Conservation (phyloP, 768 basidiomycete genomes). For the Artomyces pyxidatus region DNA sequence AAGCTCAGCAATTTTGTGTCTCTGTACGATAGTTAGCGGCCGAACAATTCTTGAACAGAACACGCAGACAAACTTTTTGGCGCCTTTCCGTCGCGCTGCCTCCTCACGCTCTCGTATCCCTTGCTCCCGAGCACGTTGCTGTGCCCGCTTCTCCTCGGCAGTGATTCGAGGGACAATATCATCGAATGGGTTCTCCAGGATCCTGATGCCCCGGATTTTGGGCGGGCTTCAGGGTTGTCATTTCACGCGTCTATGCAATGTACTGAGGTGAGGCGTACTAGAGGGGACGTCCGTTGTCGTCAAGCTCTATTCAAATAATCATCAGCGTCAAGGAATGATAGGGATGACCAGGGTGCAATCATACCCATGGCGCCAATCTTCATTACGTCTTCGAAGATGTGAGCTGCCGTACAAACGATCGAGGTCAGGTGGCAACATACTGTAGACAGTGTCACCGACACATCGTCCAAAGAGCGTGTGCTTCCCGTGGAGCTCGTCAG, state of each 20-base stretch:
- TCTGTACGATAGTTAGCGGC: conserved; percentile 33
- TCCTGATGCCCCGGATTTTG: conserved; percentile 77
- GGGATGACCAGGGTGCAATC: too few species aligned
- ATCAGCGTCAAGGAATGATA: too few species aligned
- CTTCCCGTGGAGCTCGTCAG: conserved; percentile 90
- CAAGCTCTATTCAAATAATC: conserved; percentile 45
- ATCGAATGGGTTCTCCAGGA: conserved; percentile 89
- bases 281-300: conserved; percentile 63
- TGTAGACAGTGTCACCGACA: conserved; percentile 84
- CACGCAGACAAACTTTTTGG: conserved; percentile 77
- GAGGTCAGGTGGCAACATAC: conserved; percentile 33
- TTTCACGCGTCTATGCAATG: not conserved
- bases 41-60: too few species aligned
- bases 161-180: conserved; percentile 97
- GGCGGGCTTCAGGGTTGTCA: conserved; percentile 54
- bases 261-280: conserved; percentile 43
- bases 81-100: conserved; percentile 58
- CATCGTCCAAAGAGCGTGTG: conserved; percentile 92
- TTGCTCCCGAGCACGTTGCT: conserved; percentile 72
- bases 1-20: conserved; percentile 90
- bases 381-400: conserved; percentile 56
- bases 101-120: conserved; percentile 76
- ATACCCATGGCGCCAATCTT: conserved; percentile 87
- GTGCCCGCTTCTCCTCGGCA: conserved; percentile 80
- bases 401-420: not conserved